Evolutionary conservation across 1,139 yeast genomes (phyloP).

Genomic region (Diutina mesorugosa): DNA sequence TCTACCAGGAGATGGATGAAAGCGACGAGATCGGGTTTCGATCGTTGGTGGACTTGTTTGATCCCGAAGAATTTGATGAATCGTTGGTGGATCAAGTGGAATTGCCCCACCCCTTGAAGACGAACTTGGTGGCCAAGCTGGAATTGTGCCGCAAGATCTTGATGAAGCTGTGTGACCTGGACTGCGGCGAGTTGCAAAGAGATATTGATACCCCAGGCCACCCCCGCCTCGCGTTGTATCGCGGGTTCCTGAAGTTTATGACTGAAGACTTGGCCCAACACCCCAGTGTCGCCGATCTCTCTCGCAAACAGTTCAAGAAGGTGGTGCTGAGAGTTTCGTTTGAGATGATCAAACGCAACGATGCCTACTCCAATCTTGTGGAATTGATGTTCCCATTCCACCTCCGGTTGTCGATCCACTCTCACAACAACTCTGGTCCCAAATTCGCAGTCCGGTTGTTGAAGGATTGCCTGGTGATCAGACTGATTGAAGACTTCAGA

Average conservation of each 20-base stretch:
- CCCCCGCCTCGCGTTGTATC: slow-evolving; percentile 36
- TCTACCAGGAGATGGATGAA: slow-evolving; percentile 15
- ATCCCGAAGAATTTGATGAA: slow-evolving; percentile 12
- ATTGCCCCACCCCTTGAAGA: slow-evolving; percentile 21
- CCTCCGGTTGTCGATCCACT: slow-evolving; percentile 46
- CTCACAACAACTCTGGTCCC: slow-evolving; percentile 45
- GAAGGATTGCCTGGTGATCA: slow-evolving; percentile 25
- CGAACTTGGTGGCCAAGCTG: slow-evolving; percentile 19
- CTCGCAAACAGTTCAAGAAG: slow-evolving; percentile 38
- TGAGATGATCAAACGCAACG: slow-evolving; percentile 49
- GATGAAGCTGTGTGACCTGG: slow-evolving; percentile 27
- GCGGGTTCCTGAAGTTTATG: slow-evolving; percentile 52
- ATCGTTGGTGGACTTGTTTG: slow-evolving; percentile 8
- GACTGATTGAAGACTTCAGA: slow-evolving; percentile 11
- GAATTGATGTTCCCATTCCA: slow-evolving; percentile 49
- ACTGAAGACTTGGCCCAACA: slow-evolving; percentile 38
- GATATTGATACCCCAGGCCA: slow-evolving; percentile 30
- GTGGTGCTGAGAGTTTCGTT: slow-evolving; percentile 41
- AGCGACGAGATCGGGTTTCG: neutral
- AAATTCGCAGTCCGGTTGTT: slow-evolving; percentile 43
- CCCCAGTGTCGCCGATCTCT: slow-evolving; percentile 20
- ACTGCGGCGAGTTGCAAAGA: slow-evolving; percentile 19
- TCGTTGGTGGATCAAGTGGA: slow-evolving; percentile 11
- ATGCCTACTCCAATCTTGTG: slow-evolving; percentile 51
- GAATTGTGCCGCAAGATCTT: slow-evolving; percentile 26